phyloP scores from a whole-genome alignment of 768 basidiomycete species.

The Cyclocybe aegerita region DNA sequence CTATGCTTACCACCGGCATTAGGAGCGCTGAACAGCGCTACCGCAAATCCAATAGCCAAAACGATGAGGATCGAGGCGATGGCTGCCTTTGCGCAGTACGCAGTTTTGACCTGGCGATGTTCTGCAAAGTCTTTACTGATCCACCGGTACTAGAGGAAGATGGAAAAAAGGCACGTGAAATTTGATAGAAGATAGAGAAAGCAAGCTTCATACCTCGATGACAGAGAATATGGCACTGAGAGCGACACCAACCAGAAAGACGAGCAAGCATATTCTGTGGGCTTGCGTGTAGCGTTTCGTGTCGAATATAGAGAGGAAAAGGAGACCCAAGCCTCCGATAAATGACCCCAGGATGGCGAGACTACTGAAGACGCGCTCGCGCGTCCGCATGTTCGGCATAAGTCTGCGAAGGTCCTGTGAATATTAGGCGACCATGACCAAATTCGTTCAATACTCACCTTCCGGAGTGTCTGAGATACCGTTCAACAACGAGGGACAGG shows the following conservation, averaged over 20 bases:
- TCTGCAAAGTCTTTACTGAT: constrained; percentile 54
- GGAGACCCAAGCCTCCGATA: constrained; percentile 64
- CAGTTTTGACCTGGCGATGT: constrained; percentile 41
- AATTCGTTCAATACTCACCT: constrained; percentile 33
- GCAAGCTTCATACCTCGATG: constrained; percentile 46
- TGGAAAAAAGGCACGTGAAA: not conserved
- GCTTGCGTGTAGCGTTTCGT: constrained; percentile 48
- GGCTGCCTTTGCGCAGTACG: constrained; percentile 62
- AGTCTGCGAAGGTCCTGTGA: constrained; percentile 36
- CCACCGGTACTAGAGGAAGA: constrained; percentile 54
- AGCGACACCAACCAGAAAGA: constrained; percentile 73
- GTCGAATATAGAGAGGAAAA: constrained; percentile 72
- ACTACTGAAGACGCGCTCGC: constrained; percentile 52
- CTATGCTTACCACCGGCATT: constrained; percentile 49
- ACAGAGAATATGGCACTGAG: constrained; percentile 76
- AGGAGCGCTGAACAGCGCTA: constrained; percentile 41
- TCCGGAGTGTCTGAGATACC: constrained; percentile 64
- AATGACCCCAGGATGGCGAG: constrained; percentile 63
- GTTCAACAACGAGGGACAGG: constrained; percentile 57
- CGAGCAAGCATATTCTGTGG: constrained; percentile 63
- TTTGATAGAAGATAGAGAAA: not conserved
- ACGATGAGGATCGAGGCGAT: constrained; percentile 59
- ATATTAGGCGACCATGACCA: constrained; percentile 1
- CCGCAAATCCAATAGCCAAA: constrained; percentile 63
- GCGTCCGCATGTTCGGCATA: constrained; percentile 53